Percentiles rank a stretch among this genome's conserved stretches.
These are phyloP conservation scores for Metschnikowia orientalis DNA, from an alignment of 805 yeast genomes.

Conservation along the genomic window DNA sequence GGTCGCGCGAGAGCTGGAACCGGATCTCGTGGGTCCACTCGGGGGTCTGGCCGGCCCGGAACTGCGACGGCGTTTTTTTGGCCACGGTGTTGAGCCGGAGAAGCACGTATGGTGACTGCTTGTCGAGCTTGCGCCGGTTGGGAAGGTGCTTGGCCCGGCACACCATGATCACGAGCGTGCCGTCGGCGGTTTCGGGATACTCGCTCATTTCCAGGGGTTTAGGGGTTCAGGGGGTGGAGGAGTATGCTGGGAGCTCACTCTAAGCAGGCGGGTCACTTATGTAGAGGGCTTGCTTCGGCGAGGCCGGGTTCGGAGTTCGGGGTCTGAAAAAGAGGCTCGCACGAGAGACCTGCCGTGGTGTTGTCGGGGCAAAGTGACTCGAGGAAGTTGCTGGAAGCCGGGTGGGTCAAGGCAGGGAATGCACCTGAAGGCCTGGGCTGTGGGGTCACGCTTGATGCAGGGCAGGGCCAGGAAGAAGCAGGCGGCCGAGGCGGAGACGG, in stretches of 20 bases:
- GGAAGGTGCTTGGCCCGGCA: conserved; percentile 82
- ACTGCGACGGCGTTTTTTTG: conserved; percentile 69
- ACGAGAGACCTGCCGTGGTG: too few relatives aligned
- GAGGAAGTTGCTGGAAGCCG: too few relatives aligned
- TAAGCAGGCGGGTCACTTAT: background rate
- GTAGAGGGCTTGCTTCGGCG: background rate
- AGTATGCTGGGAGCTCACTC: background rate
- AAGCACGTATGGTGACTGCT: conserved; percentile 89
- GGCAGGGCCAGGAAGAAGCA: too few relatives aligned
- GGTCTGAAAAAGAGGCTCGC: too few relatives aligned
- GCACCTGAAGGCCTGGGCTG: too few relatives aligned
- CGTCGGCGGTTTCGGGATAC: conserved; percentile 39
- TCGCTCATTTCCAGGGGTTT: conserved; percentile 7
- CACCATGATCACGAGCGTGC: conserved; percentile 68
- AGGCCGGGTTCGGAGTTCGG: background rate
- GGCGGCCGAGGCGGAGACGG: too few relatives aligned
- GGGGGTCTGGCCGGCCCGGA: conserved; percentile 93
- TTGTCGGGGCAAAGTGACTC: too few relatives aligned
- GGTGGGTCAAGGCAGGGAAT: too few relatives aligned
- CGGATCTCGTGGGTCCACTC: conserved; percentile 76
- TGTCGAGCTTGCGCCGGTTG: conserved; percentile 79
- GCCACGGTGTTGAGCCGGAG: conserved; percentile 78
- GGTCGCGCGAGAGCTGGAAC: conserved; percentile 60
- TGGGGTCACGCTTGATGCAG: too few relatives aligned
- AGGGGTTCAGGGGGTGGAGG: background rate